A percentile compares a stretch with the other conserved stretches of the same genome.
phyloP scores from a whole-genome alignment of 2,329 filamentous ascomycete genomes.

The Xylariaceae sp. region DNA sequence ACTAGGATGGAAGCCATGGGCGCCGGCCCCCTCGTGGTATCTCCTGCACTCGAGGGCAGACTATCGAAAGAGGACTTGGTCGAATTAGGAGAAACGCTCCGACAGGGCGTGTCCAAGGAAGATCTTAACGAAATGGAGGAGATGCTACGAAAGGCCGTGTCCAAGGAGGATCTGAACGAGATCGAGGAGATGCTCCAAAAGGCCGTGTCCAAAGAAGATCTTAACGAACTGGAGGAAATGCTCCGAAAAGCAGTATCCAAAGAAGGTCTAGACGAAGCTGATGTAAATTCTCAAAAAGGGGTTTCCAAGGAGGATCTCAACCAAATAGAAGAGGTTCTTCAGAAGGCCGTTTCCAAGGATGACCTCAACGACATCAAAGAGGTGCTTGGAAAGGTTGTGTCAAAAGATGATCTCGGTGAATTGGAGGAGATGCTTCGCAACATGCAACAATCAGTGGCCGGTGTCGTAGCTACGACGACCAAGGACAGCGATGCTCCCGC shows the following conservation, averaged over 20 bases:
- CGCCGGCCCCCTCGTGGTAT: conserved; percentile 39
- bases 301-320: conserved; percentile 38
- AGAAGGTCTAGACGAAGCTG: conserved; percentile 46
- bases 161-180: conserved; percentile 37
- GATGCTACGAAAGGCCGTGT: conserved; percentile 44
- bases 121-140: conserved; percentile 50
- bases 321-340: conserved; percentile 47
- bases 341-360: conserved; percentile 40
- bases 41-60: conserved; percentile 37
- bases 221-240: conserved; percentile 45
- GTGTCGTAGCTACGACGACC: conserved; percentile 27
- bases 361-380: conserved; percentile 39
- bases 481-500: conserved; percentile 26
- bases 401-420: conserved; percentile 41
- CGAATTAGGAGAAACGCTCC: conserved; percentile 49
- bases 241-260: conserved; percentile 45
- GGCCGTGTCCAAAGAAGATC: conserved; percentile 35
- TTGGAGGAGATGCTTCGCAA: conserved; percentile 52
- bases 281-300: conserved; percentile 48
- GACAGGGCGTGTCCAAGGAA: conserved; percentile 42
- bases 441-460: conserved; percentile 38
- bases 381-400: conserved; percentile 13
- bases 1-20: conserved; percentile 81
- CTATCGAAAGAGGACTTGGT: conserved; percentile 33
- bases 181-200: conserved; percentile 47